Conservation (phyloP, 1,139 yeast genomes). For the Pneumocystis murina region DNA sequence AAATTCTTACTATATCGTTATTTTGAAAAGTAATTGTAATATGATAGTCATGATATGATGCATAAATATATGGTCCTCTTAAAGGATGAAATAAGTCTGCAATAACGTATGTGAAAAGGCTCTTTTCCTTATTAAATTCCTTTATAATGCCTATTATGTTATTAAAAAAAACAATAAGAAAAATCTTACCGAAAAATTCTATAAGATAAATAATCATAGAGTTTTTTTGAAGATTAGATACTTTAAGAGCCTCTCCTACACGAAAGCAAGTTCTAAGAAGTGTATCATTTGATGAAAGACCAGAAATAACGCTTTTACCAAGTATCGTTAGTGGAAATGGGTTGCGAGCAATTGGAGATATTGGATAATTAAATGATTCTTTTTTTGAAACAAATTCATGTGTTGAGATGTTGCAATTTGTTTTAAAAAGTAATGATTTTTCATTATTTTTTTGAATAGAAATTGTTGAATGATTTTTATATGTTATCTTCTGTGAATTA, state of each 20-base stretch:
- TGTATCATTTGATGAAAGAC: neutral
- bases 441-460: neutral
- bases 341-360: neutral
- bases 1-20: neutral
- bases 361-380: neutral
- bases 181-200: neutral
- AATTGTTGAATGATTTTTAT: neutral
- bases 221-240: neutral
- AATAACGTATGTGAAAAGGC: neutral
- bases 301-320: neutral
- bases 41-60: neutral
- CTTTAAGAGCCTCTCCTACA: neutral
- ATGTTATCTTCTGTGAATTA: neutral
- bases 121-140: neutral
- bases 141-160: neutral
- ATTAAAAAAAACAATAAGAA: neutral
- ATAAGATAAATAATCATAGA: neutral
- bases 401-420: neutral
- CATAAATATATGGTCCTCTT: neutral
- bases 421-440: neutral
- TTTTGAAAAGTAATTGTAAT: neutral
- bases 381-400: neutral
- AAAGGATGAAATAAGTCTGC: neutral
- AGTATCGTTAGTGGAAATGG: neutral
- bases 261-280: neutral